Percentiles rank a stretch among this genome's conserved stretches.
These are phyloP conservation scores for Chlorella variabilis DNA, from an alignment of 163 green algal genomes.

Conservation along the genomic window DNA sequence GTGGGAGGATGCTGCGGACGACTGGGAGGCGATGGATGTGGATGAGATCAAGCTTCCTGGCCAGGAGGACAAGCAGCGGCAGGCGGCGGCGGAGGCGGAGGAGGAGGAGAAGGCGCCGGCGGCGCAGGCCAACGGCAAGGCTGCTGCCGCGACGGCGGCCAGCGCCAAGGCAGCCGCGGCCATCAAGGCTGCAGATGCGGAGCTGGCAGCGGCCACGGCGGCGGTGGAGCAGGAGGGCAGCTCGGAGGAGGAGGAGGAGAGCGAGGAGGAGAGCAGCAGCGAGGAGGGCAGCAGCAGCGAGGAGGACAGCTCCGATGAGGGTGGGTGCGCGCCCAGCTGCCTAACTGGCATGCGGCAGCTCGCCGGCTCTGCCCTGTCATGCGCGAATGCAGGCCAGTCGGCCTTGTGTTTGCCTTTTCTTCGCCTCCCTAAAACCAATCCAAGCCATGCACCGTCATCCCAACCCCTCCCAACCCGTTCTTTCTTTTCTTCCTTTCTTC, in stretches of 20 bases:
- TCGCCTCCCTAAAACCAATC: neutral
- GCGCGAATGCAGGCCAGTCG: neutral
- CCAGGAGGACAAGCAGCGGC: conserved; percentile 39
- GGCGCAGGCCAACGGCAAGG: conserved; percentile 23
- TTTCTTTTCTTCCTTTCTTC: neutral
- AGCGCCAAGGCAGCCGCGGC: conserved; percentile 23
- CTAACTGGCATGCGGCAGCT: neutral
- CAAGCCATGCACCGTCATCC: no score
- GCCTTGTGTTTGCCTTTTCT: neutral
- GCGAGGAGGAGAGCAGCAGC: conserved; percentile 53
- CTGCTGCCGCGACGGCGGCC: conserved; percentile 7
- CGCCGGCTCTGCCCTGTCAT: conserved; percentile 20
- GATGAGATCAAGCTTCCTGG: conserved; percentile 56
- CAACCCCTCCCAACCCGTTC: neutral
- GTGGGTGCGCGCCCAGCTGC: neutral
- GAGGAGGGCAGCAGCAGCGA: conserved; percentile 55
- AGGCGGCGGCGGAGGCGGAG: conserved; percentile 43
- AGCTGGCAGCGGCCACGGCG: conserved; percentile 41
- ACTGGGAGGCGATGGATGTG: conserved; percentile 84
- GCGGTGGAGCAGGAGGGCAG: no score
- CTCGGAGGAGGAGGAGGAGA: conserved; percentile 57
- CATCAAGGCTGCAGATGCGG: neutral
- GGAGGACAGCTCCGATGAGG: conserved; percentile 53
- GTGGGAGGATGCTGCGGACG: conserved; percentile 76
- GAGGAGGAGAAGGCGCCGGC: conserved; percentile 21